Evolutionary conservation across 805 yeast species (phyloP).

Genomic region (Wickerhamomyces strasburgensis): DNA sequence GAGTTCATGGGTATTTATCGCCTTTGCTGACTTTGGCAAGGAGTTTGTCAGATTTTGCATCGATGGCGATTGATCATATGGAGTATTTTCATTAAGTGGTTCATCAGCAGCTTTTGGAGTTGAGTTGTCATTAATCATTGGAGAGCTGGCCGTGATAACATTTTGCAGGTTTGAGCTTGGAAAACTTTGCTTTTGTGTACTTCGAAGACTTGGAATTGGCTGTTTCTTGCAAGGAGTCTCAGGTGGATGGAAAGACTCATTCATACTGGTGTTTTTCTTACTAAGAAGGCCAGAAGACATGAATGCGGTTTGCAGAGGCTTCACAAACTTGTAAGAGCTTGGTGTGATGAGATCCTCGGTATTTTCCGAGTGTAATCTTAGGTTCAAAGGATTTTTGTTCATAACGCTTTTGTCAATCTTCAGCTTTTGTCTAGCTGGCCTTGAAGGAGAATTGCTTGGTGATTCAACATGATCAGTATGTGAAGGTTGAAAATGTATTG

Average conservation of each 20-base stretch:
- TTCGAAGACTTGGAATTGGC: constrained; percentile 12
- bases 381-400: constrained; percentile 9
- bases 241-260: constrained; percentile 39
- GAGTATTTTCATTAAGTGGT: constrained; percentile 7
- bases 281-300: constrained; percentile 67
- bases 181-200: constrained; percentile 14
- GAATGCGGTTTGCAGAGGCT: constrained; percentile 83
- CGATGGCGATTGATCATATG: constrained; percentile 22
- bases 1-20: constrained; percentile 34
- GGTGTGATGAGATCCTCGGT: constrained; percentile 37
- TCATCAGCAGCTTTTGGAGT: constrained; percentile 21
- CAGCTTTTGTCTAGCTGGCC: constrained; percentile 27
- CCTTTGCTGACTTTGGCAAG: constrained; percentile 24
- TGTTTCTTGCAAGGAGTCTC: constrained; percentile 62
- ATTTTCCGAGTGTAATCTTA: constrained; percentile 5
- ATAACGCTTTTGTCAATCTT: constrained; percentile 11
- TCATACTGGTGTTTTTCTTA: constrained; percentile 45
- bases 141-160: constrained; percentile 27
- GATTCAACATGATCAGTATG: constrained; percentile 14
- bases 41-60: constrained; percentile 6
- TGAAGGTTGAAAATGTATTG: constrained; percentile 17
- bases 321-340: constrained; percentile 61
- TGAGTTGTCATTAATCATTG: constrained; percentile 25
- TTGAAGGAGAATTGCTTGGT: constrained; percentile 29
- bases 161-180: constrained; percentile 26